Base-by-base conservation (phyloP, 2,329 filamentous ascomycete genomes). In the Coniella vitis region DNA sequence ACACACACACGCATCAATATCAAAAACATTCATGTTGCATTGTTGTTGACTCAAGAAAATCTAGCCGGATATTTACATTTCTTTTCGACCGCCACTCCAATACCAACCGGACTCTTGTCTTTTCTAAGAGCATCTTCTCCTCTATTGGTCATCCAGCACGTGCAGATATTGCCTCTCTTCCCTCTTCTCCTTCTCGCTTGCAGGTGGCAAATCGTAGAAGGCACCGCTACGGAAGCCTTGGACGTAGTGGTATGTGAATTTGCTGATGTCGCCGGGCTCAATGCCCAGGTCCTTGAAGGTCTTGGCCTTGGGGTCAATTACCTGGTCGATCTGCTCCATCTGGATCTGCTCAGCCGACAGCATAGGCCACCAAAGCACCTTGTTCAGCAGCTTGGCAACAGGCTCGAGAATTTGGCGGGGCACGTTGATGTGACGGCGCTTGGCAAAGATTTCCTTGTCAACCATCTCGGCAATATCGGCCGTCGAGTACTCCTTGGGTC, bases 121-220 rank as follows among this genome's bases (percentile, higher is more conserved):
- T 51, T 53, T 68, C 71, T 83, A 1, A 47, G 45, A 31, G 48
- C 49, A 59, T 49, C 52, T 68, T 72, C 83, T 16, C 22, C 17
- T 41, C 38, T 41, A 93, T 76, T 90, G 81, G 67, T 93, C 85
- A 66, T 95, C 88, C 64, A 89, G 73, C 54, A 98, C 90, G 68
- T 98, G 93, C 67, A 97, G 73, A 68, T 95, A 98, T 76, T 96
- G 93, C 79, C 84, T 93, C 71, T 97, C 90, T 69, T 97, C 90
- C 61, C 80, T 78, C 78, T 84, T 93, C 77, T 98, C 93, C 69
- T 86, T 87, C 73, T 96, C 91, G 31, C 91, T 96, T 62, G 91
- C 84, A 42, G 93, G 91, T 44, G 93, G 93, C 57, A 97, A 77
- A 65, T 98, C 91, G 69, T 94, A 95, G 79, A 84, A 93, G 61